A percentile compares a stretch with the other conserved stretches of the same genome.
Conservation (phyloP, 2,329 filamentous ascomycete genomes). For the Hypoxylon rubiginosum region DNA sequence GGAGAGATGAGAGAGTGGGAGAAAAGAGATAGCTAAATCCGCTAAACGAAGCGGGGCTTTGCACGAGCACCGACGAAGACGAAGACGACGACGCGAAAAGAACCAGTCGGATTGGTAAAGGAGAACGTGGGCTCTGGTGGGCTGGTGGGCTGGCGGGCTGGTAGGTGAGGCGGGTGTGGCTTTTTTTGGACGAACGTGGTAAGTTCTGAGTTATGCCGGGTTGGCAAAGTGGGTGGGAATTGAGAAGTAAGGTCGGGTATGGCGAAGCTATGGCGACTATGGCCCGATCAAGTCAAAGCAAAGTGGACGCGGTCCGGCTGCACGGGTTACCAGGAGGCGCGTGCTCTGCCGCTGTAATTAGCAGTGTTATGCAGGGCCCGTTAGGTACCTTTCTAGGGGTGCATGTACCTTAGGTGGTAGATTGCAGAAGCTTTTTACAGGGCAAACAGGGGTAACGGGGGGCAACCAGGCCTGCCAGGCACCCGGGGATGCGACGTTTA, state of each 20-base stretch:
- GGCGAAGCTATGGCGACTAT: conserved; percentile 1
- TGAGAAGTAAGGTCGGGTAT: not conserved
- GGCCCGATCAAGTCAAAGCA: conserved; percentile 36
- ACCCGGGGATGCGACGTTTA: conserved; percentile 29
- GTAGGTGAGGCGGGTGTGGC: conserved; percentile 40
- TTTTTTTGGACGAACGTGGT: conserved; percentile 37
- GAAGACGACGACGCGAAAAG: conserved; percentile 12
- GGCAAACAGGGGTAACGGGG: not conserved
- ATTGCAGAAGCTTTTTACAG: conserved; percentile 35
- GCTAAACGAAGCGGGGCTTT: conserved; percentile 28
- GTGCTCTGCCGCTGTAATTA: conserved; percentile 43
- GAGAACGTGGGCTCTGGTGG: conserved; percentile 3
- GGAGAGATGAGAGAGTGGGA: too few relatives aligned
- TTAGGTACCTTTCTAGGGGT: conserved; percentile 22
- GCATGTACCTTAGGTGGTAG: conserved; percentile 35
- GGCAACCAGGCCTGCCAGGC: conserved; percentile 19
- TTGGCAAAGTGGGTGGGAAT: conserved; percentile 27
- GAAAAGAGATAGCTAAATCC: conserved; percentile 16
- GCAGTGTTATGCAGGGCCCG: conserved; percentile 38
- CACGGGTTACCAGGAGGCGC: conserved; percentile 36
- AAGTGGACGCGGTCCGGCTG: conserved; percentile 39
- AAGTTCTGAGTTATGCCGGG: conserved; percentile 32
- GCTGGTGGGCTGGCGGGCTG: not conserved
- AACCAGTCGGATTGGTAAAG: conserved; percentile 40
- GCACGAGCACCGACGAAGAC: conserved; percentile 20